A percentile compares a stretch with the other conserved stretches of the same genome.
Conservation (phyloP, 352 stramenopile genomes). For the Phytophthora syringae region DNA sequence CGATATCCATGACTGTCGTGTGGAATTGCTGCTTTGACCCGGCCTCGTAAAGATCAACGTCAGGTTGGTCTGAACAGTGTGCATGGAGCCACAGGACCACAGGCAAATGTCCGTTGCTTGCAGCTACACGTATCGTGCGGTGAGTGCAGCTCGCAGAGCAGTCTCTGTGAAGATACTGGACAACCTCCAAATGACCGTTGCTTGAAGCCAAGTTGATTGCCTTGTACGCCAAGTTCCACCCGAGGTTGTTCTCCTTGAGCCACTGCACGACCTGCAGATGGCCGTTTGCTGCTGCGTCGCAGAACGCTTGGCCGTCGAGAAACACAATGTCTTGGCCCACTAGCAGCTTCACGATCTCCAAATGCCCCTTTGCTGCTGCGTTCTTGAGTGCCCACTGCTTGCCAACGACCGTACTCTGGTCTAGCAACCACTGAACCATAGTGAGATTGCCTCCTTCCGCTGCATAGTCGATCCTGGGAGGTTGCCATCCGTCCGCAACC, state of each 20-base stretch:
- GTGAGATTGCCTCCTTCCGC: conserved; percentile 29
- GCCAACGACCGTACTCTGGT: conserved; percentile 4
- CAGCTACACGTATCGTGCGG: conserved; percentile 29
- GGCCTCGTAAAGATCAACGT: conserved; percentile 19
- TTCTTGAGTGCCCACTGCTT: conserved; percentile 31
- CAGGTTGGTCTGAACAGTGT: conserved; percentile 12
- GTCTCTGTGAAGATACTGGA: conserved; percentile 30
- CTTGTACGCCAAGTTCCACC: conserved; percentile 26
- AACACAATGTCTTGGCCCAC: conserved; percentile 13
- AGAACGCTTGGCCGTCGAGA: conserved; percentile 31
- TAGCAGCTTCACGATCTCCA: conserved; percentile 32
- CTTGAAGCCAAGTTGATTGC: conserved; percentile 29
- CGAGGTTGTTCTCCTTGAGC: conserved; percentile 33
- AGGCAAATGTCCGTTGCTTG: conserved; percentile 24
- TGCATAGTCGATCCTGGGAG: conserved; percentile 28
- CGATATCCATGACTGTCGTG: conserved; percentile 35
- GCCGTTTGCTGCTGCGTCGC: conserved; percentile 21
- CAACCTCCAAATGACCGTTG: conserved; percentile 29
- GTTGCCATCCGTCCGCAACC: conserved; percentile 17
- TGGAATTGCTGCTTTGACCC: conserved; percentile 28
- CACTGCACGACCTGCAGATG: conserved; percentile 25
- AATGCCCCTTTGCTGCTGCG: conserved; percentile 26
- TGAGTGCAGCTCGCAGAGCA: conserved; percentile 21
- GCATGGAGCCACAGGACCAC: conserved; percentile 32
- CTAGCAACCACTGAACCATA: conserved; percentile 32